Evolutionary conservation across 441 rosid species (phyloP).

Genomic region (Flueggea neowawraea): DNA sequence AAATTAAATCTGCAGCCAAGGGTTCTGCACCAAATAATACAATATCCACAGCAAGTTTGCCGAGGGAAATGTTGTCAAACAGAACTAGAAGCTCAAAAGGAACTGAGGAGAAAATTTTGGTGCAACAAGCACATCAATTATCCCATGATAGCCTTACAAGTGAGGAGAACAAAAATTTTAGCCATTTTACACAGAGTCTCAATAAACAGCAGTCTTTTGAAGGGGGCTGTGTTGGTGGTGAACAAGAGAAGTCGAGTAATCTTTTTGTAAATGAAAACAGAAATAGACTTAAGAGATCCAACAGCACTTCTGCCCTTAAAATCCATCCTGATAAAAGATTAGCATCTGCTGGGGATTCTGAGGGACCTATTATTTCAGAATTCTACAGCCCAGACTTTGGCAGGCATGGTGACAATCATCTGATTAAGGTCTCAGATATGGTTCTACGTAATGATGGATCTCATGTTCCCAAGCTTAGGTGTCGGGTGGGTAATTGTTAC

Average conservation of each 20-base stretch:
- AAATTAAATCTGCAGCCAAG: conserved; percentile 26
- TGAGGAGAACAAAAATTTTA: conserved; percentile 18
- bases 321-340: conserved; percentile 43
- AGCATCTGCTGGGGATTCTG: conserved; percentile 47
- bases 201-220: conserved; percentile 30
- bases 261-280: conserved; percentile 43
- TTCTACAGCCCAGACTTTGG: conserved; percentile 61
- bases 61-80: conserved; percentile 24
- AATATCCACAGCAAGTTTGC: conserved; percentile 16
- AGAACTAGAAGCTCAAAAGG: conserved; percentile 25
- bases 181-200: conserved; percentile 22
- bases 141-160: conserved; percentile 33
- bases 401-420: conserved; percentile 33
- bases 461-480: conserved; percentile 57
- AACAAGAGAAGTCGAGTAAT: conserved; percentile 23
- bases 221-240: conserved; percentile 20
- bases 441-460: conserved; percentile 43
- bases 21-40: conserved; percentile 18
- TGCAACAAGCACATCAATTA: conserved; percentile 28
- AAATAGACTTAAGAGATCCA: conserved; percentile 77
- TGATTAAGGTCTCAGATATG: conserved; percentile 29
- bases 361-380: conserved; percentile 63
- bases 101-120: conserved; percentile 33
- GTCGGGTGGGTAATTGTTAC: conserved; percentile 62
- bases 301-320: conserved; percentile 72